Base-by-base conservation (phyloP, 352 stramenopile genomes). In the Pythium sp. region DNA sequence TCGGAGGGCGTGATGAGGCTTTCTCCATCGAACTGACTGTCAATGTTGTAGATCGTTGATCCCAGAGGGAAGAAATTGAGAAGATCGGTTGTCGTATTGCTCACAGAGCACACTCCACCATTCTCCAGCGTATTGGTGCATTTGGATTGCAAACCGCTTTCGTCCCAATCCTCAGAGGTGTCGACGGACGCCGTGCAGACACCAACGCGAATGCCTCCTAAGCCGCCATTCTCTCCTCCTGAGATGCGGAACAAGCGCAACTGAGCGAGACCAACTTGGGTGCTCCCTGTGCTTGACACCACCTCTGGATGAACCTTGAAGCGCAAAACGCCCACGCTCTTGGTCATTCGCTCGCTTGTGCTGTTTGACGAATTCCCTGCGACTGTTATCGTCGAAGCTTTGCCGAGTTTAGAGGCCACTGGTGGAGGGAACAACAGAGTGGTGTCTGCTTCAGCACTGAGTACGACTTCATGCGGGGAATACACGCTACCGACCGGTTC, bases 221-320 rank as follows among this genome's bases (percentile, higher is more conserved):
- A 61, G 0, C 84, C 84, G 30, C 75, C 69, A 47, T 93, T 91
- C 63, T 93, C 84, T 18, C 84, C 84, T 2, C 82, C 82, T 54
- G 63, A 76, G 1, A 85, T n/a, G 0, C 84, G 82, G 75, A 76
- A 91, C 20, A 93, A 51, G 15, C 81, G 72, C 47, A 93, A 68
- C 34, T 64, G 75, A 9, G 81, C 82, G 1, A 78, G 67, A 14
- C 84, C 84, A 30, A 91, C 78, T 56, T 89, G 81, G 5, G 69
- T 71, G 54, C 84, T 90, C 14, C 75, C 77, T 1, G 79, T 90
- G 22, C 41, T 59, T 0, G 22, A 55, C 20, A 67, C 47, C 49
- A 91, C 74, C 1, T 55, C 32, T 4, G 79, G 75, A 41, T 72
- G 56, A 1, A 79, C 63, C 15, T 74, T 62, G 76, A 93, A 87